Conservation (phyloP, 78 protist species). For the Polysphondylium violaceum region DNA sequence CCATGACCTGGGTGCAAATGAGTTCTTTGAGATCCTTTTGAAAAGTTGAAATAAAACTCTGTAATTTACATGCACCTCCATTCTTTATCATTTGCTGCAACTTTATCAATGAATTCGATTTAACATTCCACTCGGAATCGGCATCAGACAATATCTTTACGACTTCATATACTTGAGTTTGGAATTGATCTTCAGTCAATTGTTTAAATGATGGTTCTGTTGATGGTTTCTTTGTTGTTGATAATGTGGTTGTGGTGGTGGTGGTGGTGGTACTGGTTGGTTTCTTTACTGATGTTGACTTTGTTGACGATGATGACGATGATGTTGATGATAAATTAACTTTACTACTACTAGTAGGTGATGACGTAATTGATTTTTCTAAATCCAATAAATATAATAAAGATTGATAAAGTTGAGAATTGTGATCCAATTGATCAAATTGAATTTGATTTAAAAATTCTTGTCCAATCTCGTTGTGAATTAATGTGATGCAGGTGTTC, state of each 20-base stretch:
- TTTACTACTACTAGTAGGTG: slow-evolving; percentile 22
- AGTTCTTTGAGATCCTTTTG: slow-evolving; percentile 13
- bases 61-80: slow-evolving; percentile 20
- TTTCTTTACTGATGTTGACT: slow-evolving; percentile 3
- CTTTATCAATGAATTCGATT: slow-evolving; percentile 31
- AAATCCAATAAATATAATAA: neutral
- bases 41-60: neutral
- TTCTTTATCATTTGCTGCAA: slow-evolving; percentile 27
- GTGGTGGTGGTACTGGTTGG: neutral
- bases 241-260: neutral
- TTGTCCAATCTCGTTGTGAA: neutral
- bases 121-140: slow-evolving; percentile 42
- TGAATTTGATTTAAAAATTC: neutral
- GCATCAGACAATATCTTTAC: neutral
- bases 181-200: slow-evolving; percentile 19
- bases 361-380: slow-evolving; percentile 18
- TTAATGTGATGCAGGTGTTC: no score
- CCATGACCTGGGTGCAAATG: neutral
- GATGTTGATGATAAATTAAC: neutral
- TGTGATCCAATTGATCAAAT: neutral
- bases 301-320: slow-evolving; percentile 10
- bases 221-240: neutral
- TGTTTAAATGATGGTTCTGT: neutral
- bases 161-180: slow-evolving; percentile 24
- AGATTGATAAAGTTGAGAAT: neutral